Conservation (phyloP, 768 basidiomycete species). For the Lactarius sp. region DNA sequence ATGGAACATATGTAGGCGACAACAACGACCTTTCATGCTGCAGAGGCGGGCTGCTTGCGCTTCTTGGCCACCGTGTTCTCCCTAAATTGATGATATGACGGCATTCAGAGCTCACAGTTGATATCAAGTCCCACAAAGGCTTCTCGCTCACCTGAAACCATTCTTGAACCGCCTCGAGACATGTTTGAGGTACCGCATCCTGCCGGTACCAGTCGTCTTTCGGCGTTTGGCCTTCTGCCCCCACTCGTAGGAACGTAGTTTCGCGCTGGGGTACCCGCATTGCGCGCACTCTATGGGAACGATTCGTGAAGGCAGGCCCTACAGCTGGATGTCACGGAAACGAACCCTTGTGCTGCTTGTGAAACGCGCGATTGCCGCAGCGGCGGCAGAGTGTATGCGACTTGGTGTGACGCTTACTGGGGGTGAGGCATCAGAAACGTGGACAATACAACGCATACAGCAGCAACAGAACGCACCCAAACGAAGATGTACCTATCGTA, state of each 20-base stretch:
- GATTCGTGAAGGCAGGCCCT: neutral
- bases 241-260: slow-evolving; percentile 96
- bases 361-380: slow-evolving; percentile 93
- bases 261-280: slow-evolving; percentile 96
- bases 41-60: slow-evolving; percentile 55
- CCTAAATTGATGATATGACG: slow-evolving; percentile 37
- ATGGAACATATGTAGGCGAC: slow-evolving; percentile 25
- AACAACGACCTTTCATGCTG: slow-evolving; percentile 35
- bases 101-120: neutral
- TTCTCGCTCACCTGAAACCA: slow-evolving; percentile 71
- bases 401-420: slow-evolving; percentile 95
- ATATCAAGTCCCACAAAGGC: slow-evolving; percentile 1
- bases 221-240: slow-evolving; percentile 98
- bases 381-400: slow-evolving; percentile 96
- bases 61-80: slow-evolving; percentile 92
- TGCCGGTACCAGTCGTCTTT: slow-evolving; percentile 98
- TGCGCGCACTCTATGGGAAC: slow-evolving; percentile 72
- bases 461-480: slow-evolving; percentile 59
- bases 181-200: slow-evolving; percentile 89
- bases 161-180: slow-evolving; percentile 98
- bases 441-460: neutral
- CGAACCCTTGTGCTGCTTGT: slow-evolving; percentile 97
- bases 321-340: slow-evolving; percentile 11
- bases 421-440: slow-evolving; percentile 14
- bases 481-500: slow-evolving; percentile 88